Evolutionary conservation across 495 filamentous ascomycete genomes (phyloP), one percentile per base, ranked within the genome.

Genomic region (Penicillium lividum): DNA sequence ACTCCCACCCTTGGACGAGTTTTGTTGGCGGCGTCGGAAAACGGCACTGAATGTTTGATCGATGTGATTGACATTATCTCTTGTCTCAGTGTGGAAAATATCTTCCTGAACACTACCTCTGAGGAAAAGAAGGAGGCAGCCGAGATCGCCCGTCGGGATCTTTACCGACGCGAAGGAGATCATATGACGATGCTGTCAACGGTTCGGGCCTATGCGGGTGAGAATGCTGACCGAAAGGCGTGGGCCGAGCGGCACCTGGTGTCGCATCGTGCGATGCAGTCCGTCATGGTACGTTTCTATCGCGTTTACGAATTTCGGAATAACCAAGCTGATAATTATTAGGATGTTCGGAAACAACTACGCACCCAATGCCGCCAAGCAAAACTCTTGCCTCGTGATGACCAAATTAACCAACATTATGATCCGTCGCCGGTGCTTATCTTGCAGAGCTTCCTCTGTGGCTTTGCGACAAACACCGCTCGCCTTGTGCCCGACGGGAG

Each of bases 31-130:
- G 92, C 93, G 2, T 85, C 86, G 1, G 82, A 87, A 3, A 78
- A 86, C 1, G 82, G 87, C 7, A 74, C 77, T 7, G 82, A 89
- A 40, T 94, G 92, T 61, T 68, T 98, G 6, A 65, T 85, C 0
- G 94, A 97, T 63, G 86, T 85, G 11, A 95, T 99, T 55, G 95
- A 99, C 67, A 90, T 97, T 53, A 89, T 98, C 57, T 86, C 95
- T 0, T 90, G 87, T 61, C 81, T 98, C 11, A 94, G 90, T 4
- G 88, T 93, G 0, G 93, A 96, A 65, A 93, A 90, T 58, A 86
- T 98, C 49, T 97, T 96, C 69, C 71, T 93, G 10, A 90, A 91
- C 51, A 78, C 89, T 0, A 83, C 82, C 5, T 87, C 89, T 0
- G 94, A 97, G 56, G 93, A 97, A 60, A 86, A 84, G 48, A 85